Percentiles rank a stretch among this genome's conserved stretches.
Conservation (phyloP, 257 asterid genomes). For the Forsythia suspensa region DNA sequence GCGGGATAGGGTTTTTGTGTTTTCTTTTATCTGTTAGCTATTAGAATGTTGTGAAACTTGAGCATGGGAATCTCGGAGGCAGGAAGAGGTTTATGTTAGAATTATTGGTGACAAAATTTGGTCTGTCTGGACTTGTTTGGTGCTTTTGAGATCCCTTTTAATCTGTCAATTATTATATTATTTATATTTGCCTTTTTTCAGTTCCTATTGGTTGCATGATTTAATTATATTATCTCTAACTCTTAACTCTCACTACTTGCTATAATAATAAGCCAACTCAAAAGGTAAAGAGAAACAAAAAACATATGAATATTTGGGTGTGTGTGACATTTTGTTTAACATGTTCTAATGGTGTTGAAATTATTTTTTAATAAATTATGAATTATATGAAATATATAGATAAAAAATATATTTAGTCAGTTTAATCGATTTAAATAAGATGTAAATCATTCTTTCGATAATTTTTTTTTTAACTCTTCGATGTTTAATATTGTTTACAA, state of each 20-base stretch:
- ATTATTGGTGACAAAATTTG: constrained; percentile 41
- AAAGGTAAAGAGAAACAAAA: neutral
- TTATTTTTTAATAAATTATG: too few relatives aligned
- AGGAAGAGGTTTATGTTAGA: constrained; percentile 30
- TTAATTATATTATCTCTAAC: neutral
- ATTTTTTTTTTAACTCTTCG: too few relatives aligned
- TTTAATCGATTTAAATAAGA: too few relatives aligned
- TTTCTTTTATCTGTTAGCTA: neutral
- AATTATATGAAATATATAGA: too few relatives aligned
- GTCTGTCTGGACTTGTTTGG: constrained; percentile 29
- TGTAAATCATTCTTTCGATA: too few relatives aligned
- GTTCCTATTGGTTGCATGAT: neutral
- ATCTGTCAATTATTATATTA: constrained; percentile 9
- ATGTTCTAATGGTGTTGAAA: neutral
- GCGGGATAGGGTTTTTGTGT: neutral
- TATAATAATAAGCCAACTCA: neutral
- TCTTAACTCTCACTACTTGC: neutral
- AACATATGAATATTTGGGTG: neutral
- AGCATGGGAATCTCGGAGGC: constrained; percentile 39
- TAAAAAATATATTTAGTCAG: too few relatives aligned
- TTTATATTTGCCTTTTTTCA: neutral
- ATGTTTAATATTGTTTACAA: too few relatives aligned
- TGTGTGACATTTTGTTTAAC: neutral
- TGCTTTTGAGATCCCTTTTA: constrained; percentile 38
- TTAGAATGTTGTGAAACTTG: constrained; percentile 18